phyloP scores from a whole-genome alignment of 805 yeast genomes.

The Brettanomyces naardenensis region DNA sequence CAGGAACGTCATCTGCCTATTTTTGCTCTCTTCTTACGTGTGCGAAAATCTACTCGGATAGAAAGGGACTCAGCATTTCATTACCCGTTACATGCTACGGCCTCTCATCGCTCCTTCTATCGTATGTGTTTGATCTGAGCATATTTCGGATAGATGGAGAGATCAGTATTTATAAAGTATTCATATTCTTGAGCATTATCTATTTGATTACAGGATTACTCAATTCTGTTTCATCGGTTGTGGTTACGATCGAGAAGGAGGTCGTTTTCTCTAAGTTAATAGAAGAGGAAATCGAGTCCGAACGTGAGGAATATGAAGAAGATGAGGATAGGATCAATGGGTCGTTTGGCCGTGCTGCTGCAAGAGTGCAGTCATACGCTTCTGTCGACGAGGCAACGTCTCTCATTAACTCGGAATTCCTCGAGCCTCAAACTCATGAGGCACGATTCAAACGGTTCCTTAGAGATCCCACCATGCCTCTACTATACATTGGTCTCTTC shows the following conservation, averaged over 20 bases:
- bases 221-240: slow-evolving; percentile 57
- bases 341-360: slow-evolving; percentile 3
- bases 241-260: slow-evolving; percentile 52
- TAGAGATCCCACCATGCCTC: slow-evolving; percentile 52
- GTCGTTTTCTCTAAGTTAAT: slow-evolving; percentile 28
- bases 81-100: slow-evolving; percentile 89
- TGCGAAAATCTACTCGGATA: slow-evolving; percentile 74
- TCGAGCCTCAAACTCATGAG: slow-evolving; percentile 21
- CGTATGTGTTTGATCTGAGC: slow-evolving; percentile 45
- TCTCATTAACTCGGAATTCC: slow-evolving; percentile 19
- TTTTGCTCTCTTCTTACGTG: slow-evolving; percentile 70
- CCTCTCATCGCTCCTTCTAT: slow-evolving; percentile 64
- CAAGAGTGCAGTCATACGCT: neutral
- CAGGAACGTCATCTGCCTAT: slow-evolving; percentile 66
- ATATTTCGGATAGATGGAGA: slow-evolving; percentile 25
- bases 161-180: slow-evolving; percentile 45
- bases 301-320: slow-evolving; percentile 3
- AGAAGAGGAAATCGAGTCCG: slow-evolving; percentile 13
- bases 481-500: slow-evolving; percentile 55
- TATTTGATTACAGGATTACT: slow-evolving; percentile 50
- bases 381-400: slow-evolving; percentile 26
- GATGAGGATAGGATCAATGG: slow-evolving; percentile 3
- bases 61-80: slow-evolving; percentile 75
- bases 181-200: slow-evolving; percentile 41
- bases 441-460: slow-evolving; percentile 26